Evolutionary conservation across 768 basidiomycete genomes (phyloP).

Genomic region (Mycena metata): DNA sequence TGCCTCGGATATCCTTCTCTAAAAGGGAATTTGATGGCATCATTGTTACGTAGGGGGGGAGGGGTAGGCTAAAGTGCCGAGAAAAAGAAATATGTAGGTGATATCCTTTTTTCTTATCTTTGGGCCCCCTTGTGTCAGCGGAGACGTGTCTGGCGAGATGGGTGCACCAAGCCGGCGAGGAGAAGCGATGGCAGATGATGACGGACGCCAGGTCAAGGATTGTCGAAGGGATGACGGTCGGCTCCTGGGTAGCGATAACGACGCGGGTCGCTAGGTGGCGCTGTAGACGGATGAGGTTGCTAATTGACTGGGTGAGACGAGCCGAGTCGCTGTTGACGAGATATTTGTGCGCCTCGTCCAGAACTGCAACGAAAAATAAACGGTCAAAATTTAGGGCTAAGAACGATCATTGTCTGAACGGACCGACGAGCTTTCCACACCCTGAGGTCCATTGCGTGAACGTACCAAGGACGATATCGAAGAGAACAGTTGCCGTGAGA

Average conservation of each 20-base stretch:
- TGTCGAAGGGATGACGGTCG: slow-evolving; percentile 66
- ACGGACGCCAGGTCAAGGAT: slow-evolving; percentile 65
- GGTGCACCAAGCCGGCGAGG: slow-evolving; percentile 68
- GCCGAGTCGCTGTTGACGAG: slow-evolving; percentile 51
- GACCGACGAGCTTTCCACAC: slow-evolving; percentile 37
- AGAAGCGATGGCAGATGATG: slow-evolving; percentile 65
- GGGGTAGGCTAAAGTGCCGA: too few relatives aligned
- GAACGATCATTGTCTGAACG: slow-evolving; percentile 3
- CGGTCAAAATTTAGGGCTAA: not conserved
- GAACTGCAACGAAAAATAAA: slow-evolving; percentile 41
- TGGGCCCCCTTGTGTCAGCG: too few relatives aligned
- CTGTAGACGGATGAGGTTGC: slow-evolving; percentile 65
- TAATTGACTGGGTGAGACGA: slow-evolving; percentile 60
- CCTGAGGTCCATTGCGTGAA: slow-evolving; percentile 35
- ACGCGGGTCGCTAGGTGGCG: slow-evolving; percentile 66
- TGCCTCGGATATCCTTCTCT: too few relatives aligned
- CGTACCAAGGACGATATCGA: slow-evolving; percentile 57
- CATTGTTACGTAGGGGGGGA: too few relatives aligned
- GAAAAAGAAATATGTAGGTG: too few relatives aligned
- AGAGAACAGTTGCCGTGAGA: slow-evolving; percentile 46
- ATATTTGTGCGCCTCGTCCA: slow-evolving; percentile 72
- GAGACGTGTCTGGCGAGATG: slow-evolving; percentile 62
- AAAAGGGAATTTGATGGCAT: too few relatives aligned
- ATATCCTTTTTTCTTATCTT: too few relatives aligned
- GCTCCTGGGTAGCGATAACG: slow-evolving; percentile 70